phyloP scores from a whole-genome alignment of 306 rosid species.

The Inga oerstediana region DNA sequence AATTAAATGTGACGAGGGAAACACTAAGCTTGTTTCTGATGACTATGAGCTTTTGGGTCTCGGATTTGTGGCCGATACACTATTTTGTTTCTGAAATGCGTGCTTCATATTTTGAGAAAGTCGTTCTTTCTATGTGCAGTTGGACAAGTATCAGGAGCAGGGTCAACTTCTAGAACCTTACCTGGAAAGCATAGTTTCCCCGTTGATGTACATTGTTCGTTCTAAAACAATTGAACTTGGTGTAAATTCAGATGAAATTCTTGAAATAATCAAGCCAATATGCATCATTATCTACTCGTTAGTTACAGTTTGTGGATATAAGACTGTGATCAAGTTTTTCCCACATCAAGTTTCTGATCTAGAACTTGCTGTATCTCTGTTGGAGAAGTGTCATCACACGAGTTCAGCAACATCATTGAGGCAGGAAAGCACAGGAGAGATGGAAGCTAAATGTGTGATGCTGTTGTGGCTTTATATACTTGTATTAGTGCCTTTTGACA shows the following conservation, averaged over 20 bases:
- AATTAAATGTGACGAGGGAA: background rate
- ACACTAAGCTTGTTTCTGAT: background rate
- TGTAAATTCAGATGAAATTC: constrained; percentile 56
- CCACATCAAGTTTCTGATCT: constrained; percentile 97
- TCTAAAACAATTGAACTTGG: constrained; percentile 71
- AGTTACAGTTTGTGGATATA: constrained; percentile 89
- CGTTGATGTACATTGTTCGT: constrained; percentile 76
- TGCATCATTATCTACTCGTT: constrained; percentile 74
- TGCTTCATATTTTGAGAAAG: background rate
- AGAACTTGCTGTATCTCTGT: constrained; percentile 87
- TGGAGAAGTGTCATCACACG: constrained; percentile 71
- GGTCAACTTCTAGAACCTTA: constrained; percentile 94
- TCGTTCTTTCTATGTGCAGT: constrained; percentile 45
- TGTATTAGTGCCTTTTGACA: constrained; percentile 92
- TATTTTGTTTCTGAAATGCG: background rate
- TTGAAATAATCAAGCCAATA: constrained; percentile 77
- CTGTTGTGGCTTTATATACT: constrained; percentile 93
- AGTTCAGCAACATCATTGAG: constrained; percentile 62
- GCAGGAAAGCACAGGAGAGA: constrained; percentile 91
- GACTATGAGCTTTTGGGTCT: background rate
- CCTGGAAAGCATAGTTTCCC: constrained; percentile 84
- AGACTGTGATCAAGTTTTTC: constrained; percentile 83
- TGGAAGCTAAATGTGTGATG: constrained; percentile 91
- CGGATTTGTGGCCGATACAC: background rate
- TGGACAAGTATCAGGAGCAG: constrained; percentile 98